phyloP scores from a whole-genome alignment of 139 green algal species.

The Picochlorum sp. region DNA sequence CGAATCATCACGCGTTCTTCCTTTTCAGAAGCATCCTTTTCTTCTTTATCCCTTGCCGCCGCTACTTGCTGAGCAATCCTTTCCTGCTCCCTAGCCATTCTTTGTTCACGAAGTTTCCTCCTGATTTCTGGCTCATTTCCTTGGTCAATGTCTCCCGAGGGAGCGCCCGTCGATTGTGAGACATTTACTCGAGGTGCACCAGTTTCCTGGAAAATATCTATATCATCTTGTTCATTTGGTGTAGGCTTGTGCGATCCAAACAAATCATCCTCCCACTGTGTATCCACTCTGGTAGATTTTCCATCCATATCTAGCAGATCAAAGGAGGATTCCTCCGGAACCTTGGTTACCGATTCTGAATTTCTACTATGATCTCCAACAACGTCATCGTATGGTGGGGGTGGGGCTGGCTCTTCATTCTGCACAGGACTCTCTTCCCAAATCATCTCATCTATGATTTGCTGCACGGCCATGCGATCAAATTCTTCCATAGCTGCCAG shows the following conservation, averaged over 20 bases:
- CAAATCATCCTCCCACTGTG: neutral
- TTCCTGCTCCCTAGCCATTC: constrained; percentile 20
- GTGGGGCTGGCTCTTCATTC: neutral
- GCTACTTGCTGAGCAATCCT: constrained; percentile 28
- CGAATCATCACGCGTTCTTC: constrained; percentile 51
- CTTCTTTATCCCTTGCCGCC: constrained; percentile 34
- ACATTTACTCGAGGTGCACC: no score
- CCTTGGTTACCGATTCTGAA: neutral
- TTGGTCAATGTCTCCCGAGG: neutral
- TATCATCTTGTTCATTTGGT: constrained; percentile 12
- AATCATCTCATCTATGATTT: constrained; percentile 28
- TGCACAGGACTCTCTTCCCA: constrained; percentile 9
- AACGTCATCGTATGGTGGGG: constrained; percentile 3
- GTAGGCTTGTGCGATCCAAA: constrained; percentile 4
- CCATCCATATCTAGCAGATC: constrained; percentile 1
- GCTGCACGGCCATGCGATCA: constrained; percentile 34
- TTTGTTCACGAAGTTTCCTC: constrained; percentile 16
- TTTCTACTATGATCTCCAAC: neutral
- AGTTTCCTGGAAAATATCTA: neutral
- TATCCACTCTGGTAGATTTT: neutral
- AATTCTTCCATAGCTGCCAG: constrained; percentile 33
- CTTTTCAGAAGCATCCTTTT: constrained; percentile 33
- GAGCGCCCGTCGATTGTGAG: no score
- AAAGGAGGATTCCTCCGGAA: neutral
- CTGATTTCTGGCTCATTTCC: constrained; percentile 32